Base-by-base conservation (phyloP, 2,329 filamentous ascomycete genomes). In the Xylariaceae sp. region DNA sequence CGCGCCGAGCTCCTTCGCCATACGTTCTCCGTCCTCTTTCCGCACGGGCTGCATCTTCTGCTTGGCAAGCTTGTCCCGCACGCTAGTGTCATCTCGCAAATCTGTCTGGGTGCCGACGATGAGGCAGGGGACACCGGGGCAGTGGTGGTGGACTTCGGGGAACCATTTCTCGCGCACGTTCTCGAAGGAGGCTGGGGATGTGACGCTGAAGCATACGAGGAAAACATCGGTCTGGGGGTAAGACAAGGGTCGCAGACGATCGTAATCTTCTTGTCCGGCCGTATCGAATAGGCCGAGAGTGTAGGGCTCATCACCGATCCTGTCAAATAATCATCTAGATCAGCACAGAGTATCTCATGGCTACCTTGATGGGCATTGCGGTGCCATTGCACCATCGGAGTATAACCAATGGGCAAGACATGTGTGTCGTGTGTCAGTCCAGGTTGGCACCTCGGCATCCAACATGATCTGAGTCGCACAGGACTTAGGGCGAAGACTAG, bases 161-260 rank as follows among this genome's bases (percentile, higher is more conserved):
- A 97, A 96, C 93, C 92, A 97, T 77, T 97, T 97, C 82, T 97
- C 93, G 71, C 92, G 88, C 55, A 97, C 94, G 88, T 99, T 99
- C 76, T 99, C 94, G 76, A 99, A 99, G 6, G 92, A 97, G 47
- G 94, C 92, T 47, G 93, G 94, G 51, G 93, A 97, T 59, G 92
- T 97, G 72, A 99, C 92, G 73, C 92, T 96, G 78, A 97, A 99
- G 82, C 94, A 99, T 70, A 99, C 92, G 61, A 99, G 88, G 80
- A 99, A 97, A 66, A 97, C 94, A 73, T 97, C 94, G 70, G 94
- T 97, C 79, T 97, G 94, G 1, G 94, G 94, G 75, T 99, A 99
- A 64, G 94, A 97, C 62, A 97, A 85, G 52, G 94, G 94, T 72
- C 94, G 90, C 65, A 99, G 86, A 70, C 94, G 89, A 77, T 99